Base-by-base conservation (phyloP, 1,139 yeast genomes). In the Meyerozyma athensensis region DNA sequence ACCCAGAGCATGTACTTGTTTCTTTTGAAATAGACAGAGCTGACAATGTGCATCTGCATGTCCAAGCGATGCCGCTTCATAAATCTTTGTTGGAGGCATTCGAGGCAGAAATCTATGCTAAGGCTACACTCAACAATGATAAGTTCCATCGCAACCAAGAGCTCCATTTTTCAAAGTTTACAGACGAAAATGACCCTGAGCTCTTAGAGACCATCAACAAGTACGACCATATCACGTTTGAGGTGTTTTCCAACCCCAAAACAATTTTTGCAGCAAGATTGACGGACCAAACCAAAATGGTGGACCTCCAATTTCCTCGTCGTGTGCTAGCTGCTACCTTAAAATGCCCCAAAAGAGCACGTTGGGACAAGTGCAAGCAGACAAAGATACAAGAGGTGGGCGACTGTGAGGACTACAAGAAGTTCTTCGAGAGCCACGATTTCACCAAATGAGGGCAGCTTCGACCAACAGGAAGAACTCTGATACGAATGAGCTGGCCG, bases 251-350 rank as follows among this genome's bases (percentile, higher is more conserved):
- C 4, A 36, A 37, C 1, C 43, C 47, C 4, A 47, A 39, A 13
- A 51, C 49, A 1, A 43, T 45, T 13, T 61, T 51, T 38, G 46
- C 61, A 28, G 43, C 65, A 22, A 49, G 53, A 17, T 46, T 72
- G 7, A 52, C 47, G 1, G 56, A 57, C 18, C 45, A 47, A 0
- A 45, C 45, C 5, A 54, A 57, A 33, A 45, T 55, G 4, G 59
- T 85, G 7, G 95, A 86, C 55, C 60, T 85, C 10, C 95, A 85
- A 48, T 84, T 86, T 48, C 94, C 95, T 1, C 67, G 96, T 53
- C 68, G 89, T 48, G 89, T 83, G 1, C 51, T 84, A 28, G 87
- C 95, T 0, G 69, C 67, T 45, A 56, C 81, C 5, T 54, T 86
- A 37, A 72, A 70, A 36, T 61, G 76, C 17, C 81, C 82, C 1